Evolutionary conservation across 164 flowering plant genomes (phyloP), one percentile per base, ranked within the genome.

Genomic region (Tetrastigma voinierianum): DNA sequence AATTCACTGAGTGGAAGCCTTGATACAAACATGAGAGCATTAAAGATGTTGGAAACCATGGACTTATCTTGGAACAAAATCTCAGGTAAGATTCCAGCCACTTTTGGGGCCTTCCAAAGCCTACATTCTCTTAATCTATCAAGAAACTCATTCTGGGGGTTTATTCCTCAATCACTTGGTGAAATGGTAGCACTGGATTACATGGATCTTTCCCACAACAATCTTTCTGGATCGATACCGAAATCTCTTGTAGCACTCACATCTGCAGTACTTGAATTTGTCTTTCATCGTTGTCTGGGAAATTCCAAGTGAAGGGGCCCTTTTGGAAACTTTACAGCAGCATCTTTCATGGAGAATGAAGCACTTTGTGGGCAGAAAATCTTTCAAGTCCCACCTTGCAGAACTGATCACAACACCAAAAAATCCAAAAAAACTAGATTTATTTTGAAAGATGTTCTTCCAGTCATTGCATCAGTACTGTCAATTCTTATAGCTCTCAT

Each of bases 1-100:
- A 76, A 71, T 51, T 64, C 20, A 17, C 56, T 76, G 14, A 43
- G 11, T 8, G 78, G 75, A 3, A 15, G 14, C 19, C 15, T 76
- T 20, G 70, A 75, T 5, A 2, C 13, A 9, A 66, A 64, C 5
- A 15, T 71, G 16, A 66, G 58, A 21, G 72, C 53, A 16, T 48
- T 68, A 45, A 68, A 68, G 49, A 58, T 43, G 13, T 11, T 65
- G 9, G 46, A 14, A 1, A 13, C 9, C 1, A 43, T 72, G 46
- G 64, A 63, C 20, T 19, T 72, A 1, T 72, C 71, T 40, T 32
- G 49, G n/a, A 72, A 72, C 18, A 61, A 51, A n/a, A 17, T 54
- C 17, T 10, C 18, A 10, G 72, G 62, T 14, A 23, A 25, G 14
- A 63, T 70, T 17, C 57, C 72, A 4, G n/a, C 24, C 21, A 46